Conservation (phyloP, 192 early-diverging fungal genomes). For the Thamnidium elegans region DNA sequence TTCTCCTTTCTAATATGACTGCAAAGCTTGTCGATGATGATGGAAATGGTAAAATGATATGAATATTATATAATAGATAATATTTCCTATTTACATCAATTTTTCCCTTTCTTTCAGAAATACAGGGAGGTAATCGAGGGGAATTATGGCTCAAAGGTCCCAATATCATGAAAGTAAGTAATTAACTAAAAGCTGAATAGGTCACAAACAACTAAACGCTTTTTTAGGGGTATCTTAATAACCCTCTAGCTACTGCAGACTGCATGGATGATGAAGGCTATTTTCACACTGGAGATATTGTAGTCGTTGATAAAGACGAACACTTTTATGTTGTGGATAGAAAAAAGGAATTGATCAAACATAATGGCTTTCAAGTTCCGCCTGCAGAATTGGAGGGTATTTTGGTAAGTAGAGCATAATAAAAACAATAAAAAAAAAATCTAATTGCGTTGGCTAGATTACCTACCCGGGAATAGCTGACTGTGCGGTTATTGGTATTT, state of each 20-base stretch:
- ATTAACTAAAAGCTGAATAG: neutral
- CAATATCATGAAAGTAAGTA: conserved; percentile 70
- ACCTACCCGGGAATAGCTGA: conserved; percentile 69
- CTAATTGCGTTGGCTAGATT: neutral
- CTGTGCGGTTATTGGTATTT: conserved; percentile 65
- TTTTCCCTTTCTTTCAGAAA: conserved; percentile 28
- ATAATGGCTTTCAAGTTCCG: conserved; percentile 78
- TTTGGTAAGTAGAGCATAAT: neutral
- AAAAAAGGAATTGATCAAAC: conserved; percentile 90
- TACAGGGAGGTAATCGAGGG: conserved; percentile 55
- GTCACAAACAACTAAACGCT: neutral
- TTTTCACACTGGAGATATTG: conserved; percentile 85
- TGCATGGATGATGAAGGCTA: conserved; percentile 77
- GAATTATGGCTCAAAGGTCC: conserved; percentile 78
- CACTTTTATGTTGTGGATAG: conserved; percentile 56
- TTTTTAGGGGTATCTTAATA: conserved; percentile 70
- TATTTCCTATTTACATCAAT: neutral
- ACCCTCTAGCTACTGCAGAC: conserved; percentile 64
- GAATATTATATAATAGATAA: neutral
- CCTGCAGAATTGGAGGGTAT: conserved; percentile 83
- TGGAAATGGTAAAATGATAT: conserved; percentile 43
- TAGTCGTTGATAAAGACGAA: conserved; percentile 59
- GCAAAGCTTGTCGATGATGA: conserved; percentile 75
- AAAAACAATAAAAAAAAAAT: neutral
- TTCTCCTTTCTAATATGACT: conserved; percentile 67